Percentiles rank a stretch among this genome's conserved stretches.
Conservation (phyloP, 2,329 filamentous ascomycete genomes). For the Elsinoe australis region DNA sequence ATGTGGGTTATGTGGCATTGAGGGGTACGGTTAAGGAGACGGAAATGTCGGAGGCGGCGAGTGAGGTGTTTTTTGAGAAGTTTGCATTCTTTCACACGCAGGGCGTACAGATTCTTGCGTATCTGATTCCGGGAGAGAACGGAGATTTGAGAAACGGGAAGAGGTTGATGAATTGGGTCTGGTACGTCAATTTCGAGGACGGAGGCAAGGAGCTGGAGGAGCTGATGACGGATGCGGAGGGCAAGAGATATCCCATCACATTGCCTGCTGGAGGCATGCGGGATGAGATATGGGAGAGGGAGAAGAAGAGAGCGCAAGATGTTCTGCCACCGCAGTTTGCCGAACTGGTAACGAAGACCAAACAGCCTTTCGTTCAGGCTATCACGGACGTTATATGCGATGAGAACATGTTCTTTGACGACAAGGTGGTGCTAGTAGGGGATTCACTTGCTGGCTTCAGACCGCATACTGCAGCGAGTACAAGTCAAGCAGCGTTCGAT, state of each 20-base stretch:
- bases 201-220: slow-evolving; percentile 34
- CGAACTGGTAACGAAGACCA: slow-evolving; percentile 36
- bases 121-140: slow-evolving; percentile 40
- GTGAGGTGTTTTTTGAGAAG: slow-evolving; percentile 31
- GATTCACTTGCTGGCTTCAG: slow-evolving; percentile 42
- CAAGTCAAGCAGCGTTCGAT: slow-evolving; percentile 43
- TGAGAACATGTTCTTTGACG: slow-evolving; percentile 34
- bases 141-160: slow-evolving; percentile 35
- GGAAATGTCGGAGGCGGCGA: slow-evolving; percentile 30
- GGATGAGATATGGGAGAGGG: slow-evolving; percentile 34
- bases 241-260: slow-evolving; percentile 36
- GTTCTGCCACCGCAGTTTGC: slow-evolving; percentile 36
- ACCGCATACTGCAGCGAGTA: slow-evolving; percentile 42
- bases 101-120: slow-evolving; percentile 36
- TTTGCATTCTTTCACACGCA: slow-evolving; percentile 36
- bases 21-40: slow-evolving; percentile 29
- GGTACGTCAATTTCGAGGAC: slow-evolving; percentile 40
- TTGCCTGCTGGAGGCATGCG: slow-evolving; percentile 38
- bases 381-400: slow-evolving; percentile 38
- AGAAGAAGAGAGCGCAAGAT: slow-evolving; percentile 29
- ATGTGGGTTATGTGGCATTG: slow-evolving; percentile 30
- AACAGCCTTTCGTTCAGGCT: slow-evolving; percentile 40
- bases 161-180: slow-evolving; percentile 43
- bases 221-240: slow-evolving; percentile 40
- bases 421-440: slow-evolving; percentile 40